Percentiles rank a stretch among this genome's conserved stretches.
Conservation (phyloP, 352 stramenopile genomes). For the Pythium dissotocum region DNA sequence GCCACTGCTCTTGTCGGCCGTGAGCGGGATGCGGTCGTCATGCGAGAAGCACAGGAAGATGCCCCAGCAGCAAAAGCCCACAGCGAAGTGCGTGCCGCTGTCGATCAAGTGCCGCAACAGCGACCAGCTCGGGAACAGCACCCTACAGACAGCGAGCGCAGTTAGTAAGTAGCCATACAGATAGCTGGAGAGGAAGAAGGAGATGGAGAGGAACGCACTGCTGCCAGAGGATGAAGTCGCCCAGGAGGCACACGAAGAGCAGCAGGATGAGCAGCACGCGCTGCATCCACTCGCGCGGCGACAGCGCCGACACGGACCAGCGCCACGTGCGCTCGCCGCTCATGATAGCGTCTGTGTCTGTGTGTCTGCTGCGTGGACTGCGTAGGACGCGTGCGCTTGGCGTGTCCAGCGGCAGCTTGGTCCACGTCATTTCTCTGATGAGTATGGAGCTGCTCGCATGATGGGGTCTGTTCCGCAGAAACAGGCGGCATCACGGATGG, state of each 20-base stretch:
- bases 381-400: not conserved
- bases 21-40: slow-evolving; percentile 23
- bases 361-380: not conserved
- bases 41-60: slow-evolving; percentile 52
- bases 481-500: not conserved
- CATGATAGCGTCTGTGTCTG: not conserved
- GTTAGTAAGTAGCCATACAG: not conserved
- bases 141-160: slow-evolving; percentile 1
- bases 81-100: slow-evolving; percentile 50
- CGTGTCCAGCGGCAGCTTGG: slow-evolving; percentile 4
- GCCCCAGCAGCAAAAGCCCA: slow-evolving; percentile 60
- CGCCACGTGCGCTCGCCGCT: slow-evolving; percentile 27
- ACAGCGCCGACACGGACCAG: slow-evolving; percentile 27
- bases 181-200: not conserved
- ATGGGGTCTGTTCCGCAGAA: not conserved
- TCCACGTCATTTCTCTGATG: not conserved
- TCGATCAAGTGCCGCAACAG: slow-evolving; percentile 67
- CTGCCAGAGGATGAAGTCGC: slow-evolving; percentile 62
- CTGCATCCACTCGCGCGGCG: slow-evolving; percentile 33
- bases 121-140: slow-evolving; percentile 29
- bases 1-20: not conserved
- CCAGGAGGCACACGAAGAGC: slow-evolving; percentile 45
- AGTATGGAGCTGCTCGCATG: not conserved
- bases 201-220: slow-evolving; percentile 35
- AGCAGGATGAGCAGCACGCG: slow-evolving; percentile 47